Evolutionary conservation across 139 green algal genomes (phyloP), one percentile per base, ranked within the genome.

Genomic region (Raphidocelis subcapitata): DNA sequence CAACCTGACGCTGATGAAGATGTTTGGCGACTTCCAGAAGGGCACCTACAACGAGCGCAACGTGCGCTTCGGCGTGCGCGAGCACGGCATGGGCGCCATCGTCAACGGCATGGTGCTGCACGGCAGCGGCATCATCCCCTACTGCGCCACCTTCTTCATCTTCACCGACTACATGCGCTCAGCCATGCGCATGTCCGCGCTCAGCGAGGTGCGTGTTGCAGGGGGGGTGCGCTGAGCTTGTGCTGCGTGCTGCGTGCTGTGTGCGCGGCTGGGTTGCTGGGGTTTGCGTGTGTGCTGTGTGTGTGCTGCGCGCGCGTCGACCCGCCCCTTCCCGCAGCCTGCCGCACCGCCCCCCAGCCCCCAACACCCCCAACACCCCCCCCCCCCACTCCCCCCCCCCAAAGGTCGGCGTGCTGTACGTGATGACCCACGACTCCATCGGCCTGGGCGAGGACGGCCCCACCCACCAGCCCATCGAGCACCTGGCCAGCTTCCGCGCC

Each of bases 391-490:
- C 23, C 36, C 20, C 10, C 28, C 12, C 32, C 33, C 28, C 29
- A 23, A 76, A 88, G 82, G 80, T 88, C 37, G 93, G 94, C 67
- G 84, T 87, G 41, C 90, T 98, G 76, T 97, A 90, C 71, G 95
- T 99, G 49, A 99, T 98, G 93, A 99, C 96, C 57, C 96, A 99
- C 87, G 96, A 99, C 88, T 98, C 94, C 65, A 99, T 99, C 77
- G 96, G 96, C 76, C 90, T 99, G 74, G 96, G 96, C 75, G 96
- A 99, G 94, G 96, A 99, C 76, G 96, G 96, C 81, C 96, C 96
- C 81, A 99, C 96, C 73, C 96, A 99, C 80, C 94, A 98, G 92
- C 92, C 92, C 15, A 83, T 99, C 49, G 96, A 99, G 94, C 96
- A 99, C 85, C 85, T 99, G 79, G 89, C 92, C 18, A 96, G 87